Evolutionary conservation across 768 basidiomycete genomes (phyloP), one percentile per base, ranked within the genome.

Genomic region (Clitopilus passeckerianus): DNA sequence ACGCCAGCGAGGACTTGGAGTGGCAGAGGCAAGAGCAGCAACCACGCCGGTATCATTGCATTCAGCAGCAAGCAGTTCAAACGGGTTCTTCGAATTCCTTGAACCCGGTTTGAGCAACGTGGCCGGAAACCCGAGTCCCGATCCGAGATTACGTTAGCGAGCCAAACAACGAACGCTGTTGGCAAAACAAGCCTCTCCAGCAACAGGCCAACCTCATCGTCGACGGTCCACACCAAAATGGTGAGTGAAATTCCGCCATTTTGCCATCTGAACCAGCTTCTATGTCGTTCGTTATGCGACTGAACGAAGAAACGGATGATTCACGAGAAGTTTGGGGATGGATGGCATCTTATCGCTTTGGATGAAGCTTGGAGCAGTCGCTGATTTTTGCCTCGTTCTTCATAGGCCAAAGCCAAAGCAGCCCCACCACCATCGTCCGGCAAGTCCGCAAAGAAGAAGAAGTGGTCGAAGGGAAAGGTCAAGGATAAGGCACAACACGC

Each of bases 391-490:
- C 24, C 22, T 44, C 65, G 57, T 58, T 56, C 58, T 60, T 63
- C 57, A 15, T 69, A 84, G 83, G 81, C 83, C 76, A 84, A 88
- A 83, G 87, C 90, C 72, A 91, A 91, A 84, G 87, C 88, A 80
- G 80, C 87, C 70, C 77, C 91, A 65, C 76, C 88, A 60, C 78
- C 86, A 54, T 77, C 84, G 64, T 88, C 90, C 65, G 89, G 91
- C 72, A 94, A 94, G 75, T 78, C 90, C 71, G 93, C 91, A 63
- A 98, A 98, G 86, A 98, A 98, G 86, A 98, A 98, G 93, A 98
- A 98, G 86, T 98, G 95, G 95, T 97, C 93, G 68, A 98, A 98
- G 86, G 97, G 97, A 74, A 98, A 98, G 81, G 97, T 99, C 77
- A 99, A 99, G 90, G 97, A 99, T 82, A 99, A 98, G 89, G 93